A percentile compares a stretch with the other conserved stretches of the same genome.
Evolutionary conservation across 148 eudicot species (phyloP).

Genomic region (Vaccinium macrocarpon): DNA sequence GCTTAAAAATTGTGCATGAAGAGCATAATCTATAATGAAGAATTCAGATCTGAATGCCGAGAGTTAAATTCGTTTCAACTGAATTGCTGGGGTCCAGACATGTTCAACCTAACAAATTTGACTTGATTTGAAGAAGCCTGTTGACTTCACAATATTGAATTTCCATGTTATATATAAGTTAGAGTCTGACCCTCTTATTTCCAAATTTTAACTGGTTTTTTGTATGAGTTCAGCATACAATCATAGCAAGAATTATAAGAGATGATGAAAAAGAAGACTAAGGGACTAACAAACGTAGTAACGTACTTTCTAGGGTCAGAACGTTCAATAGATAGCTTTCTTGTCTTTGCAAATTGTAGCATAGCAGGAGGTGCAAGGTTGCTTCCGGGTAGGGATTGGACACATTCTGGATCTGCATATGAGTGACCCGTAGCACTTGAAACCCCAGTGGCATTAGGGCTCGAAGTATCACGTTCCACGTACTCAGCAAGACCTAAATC

Average conservation of each 20-base stretch:
- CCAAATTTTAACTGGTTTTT: background rate
- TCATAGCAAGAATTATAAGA: background rate
- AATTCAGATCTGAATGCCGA: too few relatives aligned
- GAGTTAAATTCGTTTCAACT: too few relatives aligned
- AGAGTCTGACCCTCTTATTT: background rate
- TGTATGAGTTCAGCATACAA: background rate
- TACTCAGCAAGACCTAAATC: slow-evolving; percentile 33
- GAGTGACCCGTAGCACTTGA: slow-evolving; percentile 53
- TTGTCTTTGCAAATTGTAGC: slow-evolving; percentile 81
- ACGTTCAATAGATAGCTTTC: slow-evolving; percentile 75
- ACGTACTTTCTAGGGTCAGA: slow-evolving; percentile 76
- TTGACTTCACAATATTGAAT: too few relatives aligned
- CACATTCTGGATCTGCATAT: slow-evolving; percentile 71
- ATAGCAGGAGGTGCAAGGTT: slow-evolving; percentile 53
- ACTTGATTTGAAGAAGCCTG: too few relatives aligned
- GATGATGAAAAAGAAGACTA: slow-evolving; percentile 10
- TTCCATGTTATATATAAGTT: too few relatives aligned
- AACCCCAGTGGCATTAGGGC: slow-evolving; percentile 28
- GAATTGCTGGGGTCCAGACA: too few relatives aligned
- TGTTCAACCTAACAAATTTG: too few relatives aligned
- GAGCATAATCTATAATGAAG: too few relatives aligned
- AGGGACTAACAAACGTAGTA: slow-evolving; percentile 35
- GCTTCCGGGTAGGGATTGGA: slow-evolving; percentile 60
- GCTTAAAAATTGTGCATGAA: too few relatives aligned
- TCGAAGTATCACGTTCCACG: slow-evolving; percentile 32